Percentiles rank a stretch among this genome's conserved stretches.
phyloP scores from a whole-genome alignment of 1,139 yeast genomes.

The Ogataea hybrid region DNA sequence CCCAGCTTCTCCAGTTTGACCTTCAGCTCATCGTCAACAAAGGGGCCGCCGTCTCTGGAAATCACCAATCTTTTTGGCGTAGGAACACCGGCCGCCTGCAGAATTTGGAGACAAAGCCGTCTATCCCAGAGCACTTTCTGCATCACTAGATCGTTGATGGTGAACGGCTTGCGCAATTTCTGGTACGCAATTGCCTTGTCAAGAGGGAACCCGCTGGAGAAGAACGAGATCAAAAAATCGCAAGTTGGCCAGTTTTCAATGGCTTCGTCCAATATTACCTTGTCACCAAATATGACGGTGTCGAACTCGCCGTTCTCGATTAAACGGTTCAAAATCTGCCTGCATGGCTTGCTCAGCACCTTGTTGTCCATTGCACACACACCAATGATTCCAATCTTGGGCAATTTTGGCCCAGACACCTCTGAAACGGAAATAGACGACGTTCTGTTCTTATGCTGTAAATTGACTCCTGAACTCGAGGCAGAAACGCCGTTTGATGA shows the following conservation, averaged over 20 bases:
- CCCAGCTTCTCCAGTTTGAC: slow-evolving; percentile 60
- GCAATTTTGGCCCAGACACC: slow-evolving; percentile 49
- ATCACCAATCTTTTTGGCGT: slow-evolving; percentile 88
- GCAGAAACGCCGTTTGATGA: slow-evolving; percentile 18
- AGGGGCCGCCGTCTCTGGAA: slow-evolving; percentile 96
- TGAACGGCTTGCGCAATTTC: slow-evolving; percentile 82
- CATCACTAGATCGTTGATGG: slow-evolving; percentile 84
- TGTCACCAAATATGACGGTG: slow-evolving; percentile 95
- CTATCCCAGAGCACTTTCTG: slow-evolving; percentile 98
- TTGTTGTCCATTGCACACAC: slow-evolving; percentile 99
- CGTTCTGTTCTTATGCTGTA: slow-evolving; percentile 34
- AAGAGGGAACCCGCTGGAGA: slow-evolving; percentile 93
- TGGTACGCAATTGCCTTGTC: slow-evolving; percentile 94
- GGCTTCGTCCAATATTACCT: slow-evolving; percentile 89
- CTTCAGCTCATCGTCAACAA: slow-evolving; percentile 63
- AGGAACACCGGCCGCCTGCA: slow-evolving; percentile 80
- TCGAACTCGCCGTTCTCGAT: slow-evolving; percentile 95
- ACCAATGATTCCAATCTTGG: slow-evolving; percentile 90
- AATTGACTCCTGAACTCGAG: slow-evolving; percentile 14
- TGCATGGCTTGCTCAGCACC: slow-evolving; percentile 92
- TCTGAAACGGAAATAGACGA: slow-evolving; percentile 42
- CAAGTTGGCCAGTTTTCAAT: slow-evolving; percentile 99
- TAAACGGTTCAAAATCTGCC: slow-evolving; percentile 82
- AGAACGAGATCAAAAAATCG: slow-evolving; percentile 89
- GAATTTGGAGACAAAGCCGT: slow-evolving; percentile 77